Evolutionary conservation across 306 rosid species (phyloP), one percentile per base, ranked within the genome.

Genomic region (Argentina anserina): DNA sequence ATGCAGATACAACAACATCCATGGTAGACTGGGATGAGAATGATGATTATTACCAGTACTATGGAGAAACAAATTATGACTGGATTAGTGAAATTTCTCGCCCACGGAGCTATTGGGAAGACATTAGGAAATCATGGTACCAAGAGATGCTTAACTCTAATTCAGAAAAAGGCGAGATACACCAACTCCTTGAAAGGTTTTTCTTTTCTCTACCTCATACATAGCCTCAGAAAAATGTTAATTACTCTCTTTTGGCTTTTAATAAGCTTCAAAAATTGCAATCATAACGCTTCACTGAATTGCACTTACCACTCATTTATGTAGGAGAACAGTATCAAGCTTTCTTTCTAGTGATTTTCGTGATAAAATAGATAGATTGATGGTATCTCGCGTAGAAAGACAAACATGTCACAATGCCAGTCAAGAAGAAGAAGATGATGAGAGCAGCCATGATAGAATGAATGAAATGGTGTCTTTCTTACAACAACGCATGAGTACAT

Each of bases 61-160:
- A 53, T 65, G 64, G 34, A 62, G 91, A 79, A 61, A 62, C 68
- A 63, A 82, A 71, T 76, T 80, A 78, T 49, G 93, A 91, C 43
- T 94, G 99, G 97, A 86, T 88, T 65, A 75, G 81, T 31, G 84
- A 82, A 58, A 94, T 94, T 76, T 88, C 97, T 68, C 87, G 96
- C 17, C 99, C 99, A 7, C 83, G 87, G 40, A 90, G 97, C 76
- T 88, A 86, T 28, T 94, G 99, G 99, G 99, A 94, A 84, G 86
- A 80, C 55, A 83, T 78, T 10, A 84, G 99, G 82, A 79, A 90
- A 86, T 82, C 79, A 46, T 90, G 99, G 96, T 94, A 94, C 74
- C 84, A 42, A 65, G 88, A 94, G 88, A 87, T 94, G 89, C 97
- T 84, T 11, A 77, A 78, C 72, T 77, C 82, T 52, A 65, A 73